Conservation (phyloP, 1,284 basidiomycete species). For the Coniferiporia weirii region DNA sequence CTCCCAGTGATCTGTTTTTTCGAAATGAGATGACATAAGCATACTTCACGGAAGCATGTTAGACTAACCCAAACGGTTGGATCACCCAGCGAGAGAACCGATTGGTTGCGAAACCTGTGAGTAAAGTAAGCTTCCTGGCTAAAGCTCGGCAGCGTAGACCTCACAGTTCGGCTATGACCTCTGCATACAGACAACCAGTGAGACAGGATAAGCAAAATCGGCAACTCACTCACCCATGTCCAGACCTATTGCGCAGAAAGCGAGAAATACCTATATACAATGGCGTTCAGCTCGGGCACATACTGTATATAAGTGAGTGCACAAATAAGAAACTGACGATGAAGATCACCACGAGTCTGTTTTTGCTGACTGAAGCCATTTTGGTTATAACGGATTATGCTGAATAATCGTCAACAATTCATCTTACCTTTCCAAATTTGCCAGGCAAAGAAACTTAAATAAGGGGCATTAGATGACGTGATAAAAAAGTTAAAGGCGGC, state of each 20-base stretch:
- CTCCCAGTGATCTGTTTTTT: background rate
- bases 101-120: background rate
- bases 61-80: background rate
- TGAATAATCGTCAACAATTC: background rate
- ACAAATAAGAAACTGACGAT: background rate
- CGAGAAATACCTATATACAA: no score
- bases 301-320: background rate
- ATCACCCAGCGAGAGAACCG: background rate
- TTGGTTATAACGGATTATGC: background rate
- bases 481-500: background rate
- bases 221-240: no score
- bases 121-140: no score
- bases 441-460: conserved; percentile 4
- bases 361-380: background rate
- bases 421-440: conserved; percentile 1
- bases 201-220: no score
- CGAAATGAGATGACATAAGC: background rate
- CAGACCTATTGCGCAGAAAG: no score
- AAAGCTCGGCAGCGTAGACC: background rate
- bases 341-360: background rate
- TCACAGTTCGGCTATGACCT: background rate
- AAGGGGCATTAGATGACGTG: no score
- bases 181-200: background rate
- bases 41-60: background rate
- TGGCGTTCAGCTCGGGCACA: no score